A percentile compares a stretch with the other conserved stretches of the same genome.
Conservation (phyloP, 2,329 filamentous ascomycete genomes). For the Rugonectria rugulosa region DNA sequence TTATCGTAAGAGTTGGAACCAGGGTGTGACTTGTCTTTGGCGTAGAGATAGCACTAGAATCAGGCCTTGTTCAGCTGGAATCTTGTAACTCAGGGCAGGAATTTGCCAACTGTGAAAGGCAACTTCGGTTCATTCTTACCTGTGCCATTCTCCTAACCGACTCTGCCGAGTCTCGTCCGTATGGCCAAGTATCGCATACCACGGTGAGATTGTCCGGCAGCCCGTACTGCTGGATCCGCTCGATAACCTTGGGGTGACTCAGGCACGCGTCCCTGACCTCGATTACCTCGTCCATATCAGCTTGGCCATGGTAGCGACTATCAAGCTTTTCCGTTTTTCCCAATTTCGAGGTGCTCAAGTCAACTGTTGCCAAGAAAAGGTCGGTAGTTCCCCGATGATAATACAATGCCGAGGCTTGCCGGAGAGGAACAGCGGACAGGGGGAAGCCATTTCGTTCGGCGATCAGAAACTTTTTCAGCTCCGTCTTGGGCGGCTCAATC, state of each 20-base stretch:
- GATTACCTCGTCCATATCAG: constrained; percentile 22
- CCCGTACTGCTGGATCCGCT: constrained; percentile 12
- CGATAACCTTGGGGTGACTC: constrained; percentile 15
- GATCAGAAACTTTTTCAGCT: constrained; percentile 10
- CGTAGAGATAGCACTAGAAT: constrained; percentile 21
- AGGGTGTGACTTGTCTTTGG: constrained; percentile 12
- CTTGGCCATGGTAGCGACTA: constrained; percentile 12
- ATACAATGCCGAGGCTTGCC: constrained; percentile 9
- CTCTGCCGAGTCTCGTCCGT: constrained; percentile 10
- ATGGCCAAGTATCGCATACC: constrained; percentile 21
- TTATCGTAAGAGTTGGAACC: constrained; percentile 30
- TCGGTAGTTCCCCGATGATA: constrained; percentile 12
- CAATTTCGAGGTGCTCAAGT: background rate
- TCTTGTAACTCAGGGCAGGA: no score
- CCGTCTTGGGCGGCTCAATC: constrained; percentile 21
- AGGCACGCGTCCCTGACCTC: constrained; percentile 18
- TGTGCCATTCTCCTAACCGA: constrained; percentile 12
- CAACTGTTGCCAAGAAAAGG: constrained; percentile 1
- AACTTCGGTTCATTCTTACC: no score
- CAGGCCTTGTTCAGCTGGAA: no score
- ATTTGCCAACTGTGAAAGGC: no score
- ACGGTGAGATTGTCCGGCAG: constrained; percentile 11
- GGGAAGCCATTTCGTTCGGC: constrained; percentile 6
- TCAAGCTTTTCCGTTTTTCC: constrained; percentile 15
- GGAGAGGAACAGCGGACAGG: background rate